phyloP scores from a whole-genome alignment of 495 filamentous ascomycete species.

The Amphirosellinia nigrospora region DNA sequence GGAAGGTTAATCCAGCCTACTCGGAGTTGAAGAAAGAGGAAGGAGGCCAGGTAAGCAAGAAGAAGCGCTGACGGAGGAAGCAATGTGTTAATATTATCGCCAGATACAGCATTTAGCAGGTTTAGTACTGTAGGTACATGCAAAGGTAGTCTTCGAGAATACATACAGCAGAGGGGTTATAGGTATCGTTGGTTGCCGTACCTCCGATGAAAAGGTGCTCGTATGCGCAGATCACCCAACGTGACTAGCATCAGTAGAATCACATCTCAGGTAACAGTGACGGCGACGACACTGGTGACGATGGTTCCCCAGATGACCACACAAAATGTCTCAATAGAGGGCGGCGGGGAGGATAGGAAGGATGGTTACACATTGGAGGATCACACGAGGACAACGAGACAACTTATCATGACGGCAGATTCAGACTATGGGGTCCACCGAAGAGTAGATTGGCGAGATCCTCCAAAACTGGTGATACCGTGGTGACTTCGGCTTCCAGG shows the following conservation, averaged over 20 bases:
- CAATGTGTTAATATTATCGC: not conserved
- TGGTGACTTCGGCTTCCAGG: too few species aligned
- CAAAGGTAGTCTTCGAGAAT: not conserved
- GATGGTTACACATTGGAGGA: too few species aligned
- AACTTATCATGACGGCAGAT: too few species aligned
- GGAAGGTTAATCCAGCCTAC: too few species aligned
- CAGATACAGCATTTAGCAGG: not conserved
- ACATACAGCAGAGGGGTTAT: not conserved
- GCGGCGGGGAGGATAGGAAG: too few species aligned
- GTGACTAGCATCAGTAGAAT: not conserved
- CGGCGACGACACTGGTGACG: not conserved
- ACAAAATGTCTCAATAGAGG: too few species aligned
- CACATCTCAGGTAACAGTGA: not conserved
- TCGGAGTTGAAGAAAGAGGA: not conserved
- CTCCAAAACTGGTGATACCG: too few species aligned
- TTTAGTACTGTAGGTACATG: not conserved
- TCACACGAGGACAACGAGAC: too few species aligned
- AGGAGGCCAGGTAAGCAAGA: conserved; percentile 6
- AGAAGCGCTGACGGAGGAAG: not conserved
- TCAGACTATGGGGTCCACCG: too few species aligned
- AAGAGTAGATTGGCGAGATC: too few species aligned
- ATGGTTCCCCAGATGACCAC: not conserved
- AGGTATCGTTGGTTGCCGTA: not conserved
- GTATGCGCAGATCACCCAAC: not conserved
- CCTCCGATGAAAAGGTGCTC: not conserved